phyloP scores from a whole-genome alignment of 306 rosid genomes.

The Cicer bijugum region DNA sequence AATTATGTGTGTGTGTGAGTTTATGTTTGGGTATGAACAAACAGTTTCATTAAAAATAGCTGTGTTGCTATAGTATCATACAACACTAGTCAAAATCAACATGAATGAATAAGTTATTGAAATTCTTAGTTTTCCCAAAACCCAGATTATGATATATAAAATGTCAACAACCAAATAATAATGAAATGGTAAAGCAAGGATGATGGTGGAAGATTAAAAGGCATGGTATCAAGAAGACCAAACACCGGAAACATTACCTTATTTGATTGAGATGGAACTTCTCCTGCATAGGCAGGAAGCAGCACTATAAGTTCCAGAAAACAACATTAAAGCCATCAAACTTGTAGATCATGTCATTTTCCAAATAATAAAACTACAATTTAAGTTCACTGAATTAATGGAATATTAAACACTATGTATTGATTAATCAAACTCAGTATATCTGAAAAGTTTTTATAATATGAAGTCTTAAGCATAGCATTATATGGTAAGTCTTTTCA shows the following conservation, averaged over 20 bases:
- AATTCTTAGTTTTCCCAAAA: constrained; percentile 22
- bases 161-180: background rate
- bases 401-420: constrained; percentile 25
- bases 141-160: constrained; percentile 26
- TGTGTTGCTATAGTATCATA: background rate
- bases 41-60: constrained; percentile 20
- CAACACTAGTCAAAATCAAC: constrained; percentile 14
- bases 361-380: constrained; percentile 14
- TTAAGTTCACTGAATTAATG: constrained; percentile 30
- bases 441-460: background rate
- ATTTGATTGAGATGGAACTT: constrained; percentile 47
- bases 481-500: constrained; percentile 15
- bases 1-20: background rate
- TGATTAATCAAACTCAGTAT: constrained; percentile 28
- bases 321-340: constrained; percentile 18
- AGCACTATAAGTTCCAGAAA: constrained; percentile 44
- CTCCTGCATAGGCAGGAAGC: constrained; percentile 60
- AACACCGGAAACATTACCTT: constrained; percentile 59
- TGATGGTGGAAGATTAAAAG: constrained; percentile 5
- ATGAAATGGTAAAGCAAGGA: constrained; percentile 37
- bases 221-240: constrained; percentile 36
- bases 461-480: constrained; percentile 11
- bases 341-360: constrained; percentile 34
- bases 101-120: constrained; percentile 4
- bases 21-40: constrained; percentile 29